Conservation (phyloP, 345 rosid genomes). For the Eucalyptus cloeziana region DNA sequence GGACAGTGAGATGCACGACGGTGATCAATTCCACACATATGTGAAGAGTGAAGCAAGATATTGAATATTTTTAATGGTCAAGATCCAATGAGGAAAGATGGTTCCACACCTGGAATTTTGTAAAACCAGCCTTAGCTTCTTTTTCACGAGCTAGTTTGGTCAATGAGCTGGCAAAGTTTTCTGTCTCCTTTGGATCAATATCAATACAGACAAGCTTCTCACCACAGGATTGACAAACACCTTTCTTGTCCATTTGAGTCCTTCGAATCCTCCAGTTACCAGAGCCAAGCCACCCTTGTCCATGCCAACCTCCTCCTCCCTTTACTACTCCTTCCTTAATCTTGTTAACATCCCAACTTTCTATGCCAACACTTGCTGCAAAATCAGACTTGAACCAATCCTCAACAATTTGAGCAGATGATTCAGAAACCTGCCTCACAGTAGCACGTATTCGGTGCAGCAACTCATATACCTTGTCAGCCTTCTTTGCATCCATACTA, state of each 20-base stretch:
- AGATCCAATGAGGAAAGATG: background rate
- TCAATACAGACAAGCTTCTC: constrained; percentile 88
- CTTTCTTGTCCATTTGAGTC: constrained; percentile 58
- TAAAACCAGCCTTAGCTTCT: constrained; percentile 50
- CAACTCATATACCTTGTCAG: constrained; percentile 60
- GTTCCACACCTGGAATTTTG: constrained; percentile 45
- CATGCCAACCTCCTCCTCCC: constrained; percentile 99
- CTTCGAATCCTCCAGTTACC: constrained; percentile 68
- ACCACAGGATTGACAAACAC: constrained; percentile 60
- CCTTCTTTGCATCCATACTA: constrained; percentile 34
- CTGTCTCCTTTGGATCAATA: constrained; percentile 81
- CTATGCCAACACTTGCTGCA: constrained; percentile 45
- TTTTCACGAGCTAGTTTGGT: constrained; percentile 49
- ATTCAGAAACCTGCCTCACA: constrained; percentile 64
- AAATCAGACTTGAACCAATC: constrained; percentile 65
- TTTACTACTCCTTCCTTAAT: constrained; percentile 46
- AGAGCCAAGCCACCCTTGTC: constrained; percentile 86
- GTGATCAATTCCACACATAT: background rate
- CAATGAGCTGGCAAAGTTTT: constrained; percentile 57
- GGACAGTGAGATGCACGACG: background rate
- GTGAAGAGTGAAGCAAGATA: background rate
- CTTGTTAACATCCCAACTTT: constrained; percentile 41
- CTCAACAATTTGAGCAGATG: constrained; percentile 38
- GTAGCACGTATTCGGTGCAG: constrained; percentile 64
- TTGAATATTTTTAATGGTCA: background rate